Base-by-base conservation (phyloP, 2,329 filamentous ascomycete genomes). In the Exserohilum turcica region DNA sequence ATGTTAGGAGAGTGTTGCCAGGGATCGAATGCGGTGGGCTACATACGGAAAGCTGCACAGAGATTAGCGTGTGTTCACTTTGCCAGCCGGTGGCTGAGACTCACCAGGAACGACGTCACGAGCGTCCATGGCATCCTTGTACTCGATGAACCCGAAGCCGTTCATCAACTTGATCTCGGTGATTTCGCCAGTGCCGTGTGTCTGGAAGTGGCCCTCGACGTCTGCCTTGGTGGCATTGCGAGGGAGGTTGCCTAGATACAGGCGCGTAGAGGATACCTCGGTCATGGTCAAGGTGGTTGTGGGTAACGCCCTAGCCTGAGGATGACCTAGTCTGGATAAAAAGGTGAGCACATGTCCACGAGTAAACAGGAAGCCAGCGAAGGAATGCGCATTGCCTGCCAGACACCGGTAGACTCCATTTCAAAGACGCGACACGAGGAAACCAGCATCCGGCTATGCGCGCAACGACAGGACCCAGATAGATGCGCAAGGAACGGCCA, bases 141-240 rank as follows among this genome's bases (percentile, higher is more conserved):
- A 99, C 78, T 99, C 94, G 75, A 99, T 96, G 82, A 99, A 99
- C 76, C 94, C 94, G 75, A 99, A 99, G 72, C 94, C 94, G 76
- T 96, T 97, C 94, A 99, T 99, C 61, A 99, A 86, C 83, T 99
- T 99, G 81, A 99, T 93, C 81, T 99, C 94, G 66, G 90, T 94
- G 75, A 99, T 97, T 77, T 96, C 92, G 77, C 94, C 94, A 67
- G 92, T 93, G 74, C 93, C 94, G 86, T 97, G 92, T 72, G 87
- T 91, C 76, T 88, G 88, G 80, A 99, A 99, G 78, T 97, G 93
- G 70, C 87, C 86, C 80, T 97, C 92, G 76, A 99, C 89, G 76
- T 99, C 93, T 78, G 90, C 87, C 82, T 97, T 97, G 78, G 92
- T 97, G 80, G 91, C 92, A 83, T 90, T 91, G 78, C 92, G 91